Conservation (phyloP, 148 eudicot species). For the Mesembryanthemum crystallinum region DNA sequence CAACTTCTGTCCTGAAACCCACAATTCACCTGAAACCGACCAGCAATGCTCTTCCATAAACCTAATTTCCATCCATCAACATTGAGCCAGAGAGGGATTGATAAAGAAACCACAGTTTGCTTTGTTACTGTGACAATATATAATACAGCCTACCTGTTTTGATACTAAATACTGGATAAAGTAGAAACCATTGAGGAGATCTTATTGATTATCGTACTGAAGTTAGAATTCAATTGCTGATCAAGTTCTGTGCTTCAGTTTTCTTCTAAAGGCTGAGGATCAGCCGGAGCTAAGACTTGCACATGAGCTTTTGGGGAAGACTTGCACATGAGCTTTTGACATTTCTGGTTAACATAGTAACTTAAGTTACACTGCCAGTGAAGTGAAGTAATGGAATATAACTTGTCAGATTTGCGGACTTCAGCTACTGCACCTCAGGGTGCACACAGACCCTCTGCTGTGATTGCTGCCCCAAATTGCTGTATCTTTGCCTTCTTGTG, state of each 20-base stretch:
- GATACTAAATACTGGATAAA: not conserved
- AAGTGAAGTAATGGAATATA: not conserved
- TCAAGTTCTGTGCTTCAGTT: not conserved
- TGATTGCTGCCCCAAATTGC: too few species aligned
- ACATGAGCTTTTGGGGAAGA: not conserved
- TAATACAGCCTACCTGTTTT: too few species aligned
- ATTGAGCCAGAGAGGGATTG: not conserved
- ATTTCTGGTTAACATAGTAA: not conserved
- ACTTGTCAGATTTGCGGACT: not conserved
- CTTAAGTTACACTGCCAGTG: not conserved
- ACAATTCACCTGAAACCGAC: not conserved
- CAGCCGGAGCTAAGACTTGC: too few species aligned
- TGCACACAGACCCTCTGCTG: too few species aligned
- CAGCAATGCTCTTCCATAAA: not conserved
- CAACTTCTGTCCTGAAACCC: not conserved
- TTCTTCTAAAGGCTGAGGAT: not conserved
- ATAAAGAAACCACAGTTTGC: too few species aligned
- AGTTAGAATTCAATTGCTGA: not conserved
- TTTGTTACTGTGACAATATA: too few species aligned
- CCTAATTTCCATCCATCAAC: not conserved
- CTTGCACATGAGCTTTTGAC: not conserved
- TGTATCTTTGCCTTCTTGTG: not conserved
- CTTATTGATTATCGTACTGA: not conserved
- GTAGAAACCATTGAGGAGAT: not conserved
- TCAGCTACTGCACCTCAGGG: not conserved